A percentile compares a stretch with the other conserved stretches of the same genome.
Conservation (phyloP, 1,284 basidiomycete species). For the Schizopora paradoxa region DNA sequence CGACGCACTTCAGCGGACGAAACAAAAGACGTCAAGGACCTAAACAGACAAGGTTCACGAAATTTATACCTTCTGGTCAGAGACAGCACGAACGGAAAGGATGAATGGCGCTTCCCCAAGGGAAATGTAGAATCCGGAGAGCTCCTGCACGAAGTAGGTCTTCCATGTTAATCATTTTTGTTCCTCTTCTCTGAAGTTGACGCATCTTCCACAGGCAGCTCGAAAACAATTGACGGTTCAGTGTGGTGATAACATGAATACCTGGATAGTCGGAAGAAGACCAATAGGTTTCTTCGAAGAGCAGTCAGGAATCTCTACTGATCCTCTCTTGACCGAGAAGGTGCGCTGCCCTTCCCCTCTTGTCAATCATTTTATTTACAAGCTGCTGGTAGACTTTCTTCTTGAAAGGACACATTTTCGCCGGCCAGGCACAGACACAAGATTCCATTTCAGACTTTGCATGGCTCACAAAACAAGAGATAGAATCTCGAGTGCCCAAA, state of each 20-base stretch:
- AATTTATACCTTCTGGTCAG: conserved; percentile 84
- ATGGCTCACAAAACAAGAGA: conserved; percentile 88
- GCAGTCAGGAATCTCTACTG: conserved; percentile 21
- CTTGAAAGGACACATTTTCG: conserved; percentile 79
- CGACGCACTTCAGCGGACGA: conserved; percentile 60
- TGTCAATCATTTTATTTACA: neutral
- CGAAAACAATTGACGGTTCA: conserved; percentile 57
- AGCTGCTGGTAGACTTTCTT: conserved; percentile 49
- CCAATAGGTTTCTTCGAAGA: conserved; percentile 66
- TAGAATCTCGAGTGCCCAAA: conserved; percentile 55
- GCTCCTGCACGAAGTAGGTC: conserved; percentile 60
- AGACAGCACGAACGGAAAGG: conserved; percentile 42
- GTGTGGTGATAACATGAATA: conserved; percentile 73
- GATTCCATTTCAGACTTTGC: conserved; percentile 67
- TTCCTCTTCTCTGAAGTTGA: neutral
- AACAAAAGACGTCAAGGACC: conserved; percentile 58
- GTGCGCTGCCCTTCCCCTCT: conserved; percentile 6
- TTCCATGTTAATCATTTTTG: neutral
- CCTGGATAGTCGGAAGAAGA: conserved; percentile 73
- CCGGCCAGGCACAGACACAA: conserved; percentile 63
- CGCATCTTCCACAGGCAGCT: conserved; percentile 49
- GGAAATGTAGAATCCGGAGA: conserved; percentile 59
- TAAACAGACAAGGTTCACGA: conserved; percentile 78
- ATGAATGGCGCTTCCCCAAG: conserved; percentile 79
- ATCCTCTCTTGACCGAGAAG: conserved; percentile 12